These are phyloP conservation scores for Peronosclerospora sorghi DNA, from an alignment of 352 stramenopile genomes.

Conservation along the genomic window DNA sequence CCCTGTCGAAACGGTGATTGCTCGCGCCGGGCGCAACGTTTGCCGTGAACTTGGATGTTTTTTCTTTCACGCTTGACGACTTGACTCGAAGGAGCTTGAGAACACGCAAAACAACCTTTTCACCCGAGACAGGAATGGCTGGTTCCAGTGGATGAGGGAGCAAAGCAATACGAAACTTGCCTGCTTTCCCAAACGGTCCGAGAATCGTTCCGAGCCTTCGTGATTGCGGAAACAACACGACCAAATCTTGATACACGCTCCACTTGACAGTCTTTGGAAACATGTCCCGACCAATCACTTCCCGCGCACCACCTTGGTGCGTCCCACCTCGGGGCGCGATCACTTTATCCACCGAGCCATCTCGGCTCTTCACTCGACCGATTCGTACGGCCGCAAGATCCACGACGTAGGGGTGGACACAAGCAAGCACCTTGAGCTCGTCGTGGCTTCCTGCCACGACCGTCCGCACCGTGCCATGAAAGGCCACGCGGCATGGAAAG, in stretches of 20 bases:
- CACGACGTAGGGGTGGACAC: constrained; percentile 9
- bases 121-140: constrained; percentile 17
- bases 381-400: constrained; percentile 31
- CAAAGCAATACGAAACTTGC: constrained; percentile 57
- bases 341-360: constrained; percentile 51
- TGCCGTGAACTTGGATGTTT: background rate
- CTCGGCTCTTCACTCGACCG: constrained; percentile 49
- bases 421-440: background rate
- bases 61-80: constrained; percentile 19
- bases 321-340: constrained; percentile 6
- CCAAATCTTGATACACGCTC: constrained; percentile 37
- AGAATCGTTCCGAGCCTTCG: constrained; percentile 37
- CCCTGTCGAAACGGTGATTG: constrained; percentile 1
- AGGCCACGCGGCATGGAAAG: constrained; percentile 56
- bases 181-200: constrained; percentile 71
- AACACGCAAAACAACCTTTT: constrained; percentile 47
- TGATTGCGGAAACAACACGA: constrained; percentile 37
- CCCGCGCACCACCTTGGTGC: background rate
- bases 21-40: background rate
- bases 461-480: constrained; percentile 42
- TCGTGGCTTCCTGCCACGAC: constrained; percentile 21
- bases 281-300: constrained; percentile 63
- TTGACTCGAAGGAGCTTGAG: constrained; percentile 40
- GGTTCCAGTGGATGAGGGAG: background rate
- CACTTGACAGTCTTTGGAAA: constrained; percentile 70